Base-by-base conservation (phyloP, 2,329 filamentous ascomycete genomes). In the Colletotrichum sp. region DNA sequence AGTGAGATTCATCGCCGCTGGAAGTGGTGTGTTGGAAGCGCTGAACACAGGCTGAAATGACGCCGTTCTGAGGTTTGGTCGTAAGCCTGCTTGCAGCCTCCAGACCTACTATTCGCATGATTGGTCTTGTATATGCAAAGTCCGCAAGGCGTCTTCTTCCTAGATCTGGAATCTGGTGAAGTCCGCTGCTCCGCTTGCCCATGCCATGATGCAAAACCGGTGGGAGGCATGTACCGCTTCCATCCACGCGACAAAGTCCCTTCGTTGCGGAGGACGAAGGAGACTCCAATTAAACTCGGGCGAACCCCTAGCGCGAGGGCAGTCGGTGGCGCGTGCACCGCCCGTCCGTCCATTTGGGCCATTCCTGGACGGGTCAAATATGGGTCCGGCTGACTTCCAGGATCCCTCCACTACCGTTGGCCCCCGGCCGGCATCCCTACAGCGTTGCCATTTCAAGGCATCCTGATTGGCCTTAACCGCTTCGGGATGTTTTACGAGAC, bases 371-470 rank as follows among this genome's bases (percentile, higher is more conserved):
- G 70, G 74, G 64, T 24, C 65, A 65, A 66, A 60, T 60, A 55
- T 74, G 71, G 74, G 60, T 12, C 65, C 18, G 34, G n/a, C 64
- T 76, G 74, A 69, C 65, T 64, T 74, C 65, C 72, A 52, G 43
- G 43, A 52, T 52, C 43, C 4, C 43, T 52, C 43, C 43, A 52
- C 34, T 61, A 66, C 55, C 55, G 68, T 57, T 43, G 24, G 21
- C 67, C 67, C 48, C 60, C 15, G 32, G 58, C 30, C 57, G 30
- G 34, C 58, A 32, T 61, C 58, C 28, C 28, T 61, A n/a, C 58
- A 18, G 18, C 18, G 18, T 48, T n/a, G 21, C 28, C 64, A 16
- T 18, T 67, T 52, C 13, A 18, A 26, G 32, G 21, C 48, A 18
- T 36, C 32, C 15, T 69, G 32, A 58, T 58, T 63, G 28, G 52